Evolutionary conservation across 1,284 basidiomycete genomes (phyloP).

Genomic region (Tilletia caries): DNA sequence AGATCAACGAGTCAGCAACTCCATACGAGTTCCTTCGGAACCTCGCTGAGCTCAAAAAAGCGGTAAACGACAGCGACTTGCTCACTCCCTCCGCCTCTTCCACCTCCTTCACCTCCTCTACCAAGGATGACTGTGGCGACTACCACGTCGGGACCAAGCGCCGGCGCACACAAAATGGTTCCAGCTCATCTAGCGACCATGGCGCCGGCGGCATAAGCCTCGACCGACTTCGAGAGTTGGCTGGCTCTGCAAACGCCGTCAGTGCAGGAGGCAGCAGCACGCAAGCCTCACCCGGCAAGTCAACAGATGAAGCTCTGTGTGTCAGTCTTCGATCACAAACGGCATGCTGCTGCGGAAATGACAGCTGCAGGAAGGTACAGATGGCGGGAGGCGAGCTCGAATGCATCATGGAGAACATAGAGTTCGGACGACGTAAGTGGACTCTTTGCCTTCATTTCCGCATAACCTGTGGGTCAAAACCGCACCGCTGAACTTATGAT

Average conservation of each 20-base stretch:
- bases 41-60: background rate
- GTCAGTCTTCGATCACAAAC: background rate
- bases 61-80: background rate
- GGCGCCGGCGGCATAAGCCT: constrained; percentile 3
- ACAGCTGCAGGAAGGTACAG: background rate
- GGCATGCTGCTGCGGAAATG: constrained; percentile 7
- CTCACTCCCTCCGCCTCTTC: background rate
- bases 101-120: background rate
- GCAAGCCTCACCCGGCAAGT: background rate
- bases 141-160: constrained; percentile 4
- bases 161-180: background rate
- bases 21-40: background rate
- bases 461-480: too few species aligned
- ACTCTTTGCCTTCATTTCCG: too few species aligned
- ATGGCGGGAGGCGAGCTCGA: background rate
- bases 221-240: background rate
- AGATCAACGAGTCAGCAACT: constrained; percentile 9
- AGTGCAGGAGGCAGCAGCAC: background rate
- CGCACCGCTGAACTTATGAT: background rate
- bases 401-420: constrained; percentile 1
- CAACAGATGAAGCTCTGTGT: background rate
- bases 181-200: background rate
- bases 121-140: constrained; percentile 2
- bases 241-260: background rate
- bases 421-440: constrained; percentile 8